A percentile compares a stretch with the other conserved stretches of the same genome.
These are phyloP conservation scores for Elaeis oleifera DNA, from an alignment of 202 grass and related monocot species.

Conservation along the genomic window DNA sequence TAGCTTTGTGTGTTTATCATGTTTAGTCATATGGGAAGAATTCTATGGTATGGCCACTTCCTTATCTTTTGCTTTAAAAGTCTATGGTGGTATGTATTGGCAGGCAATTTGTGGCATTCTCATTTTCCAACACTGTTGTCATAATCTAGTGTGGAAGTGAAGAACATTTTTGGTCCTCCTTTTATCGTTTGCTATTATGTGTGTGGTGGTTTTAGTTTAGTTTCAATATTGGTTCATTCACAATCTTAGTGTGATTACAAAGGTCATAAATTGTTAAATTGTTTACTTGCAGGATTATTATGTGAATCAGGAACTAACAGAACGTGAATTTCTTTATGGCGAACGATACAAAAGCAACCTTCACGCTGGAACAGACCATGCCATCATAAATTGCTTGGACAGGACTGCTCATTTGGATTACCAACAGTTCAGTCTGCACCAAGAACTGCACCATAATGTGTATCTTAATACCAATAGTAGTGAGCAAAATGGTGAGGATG, in stretches of 20 bases:
- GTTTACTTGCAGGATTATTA: slow-evolving; percentile 64
- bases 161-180: too few relatives aligned
- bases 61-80: too few relatives aligned
- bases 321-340: slow-evolving; percentile 51
- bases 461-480: slow-evolving; percentile 42
- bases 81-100: too few relatives aligned
- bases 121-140: too few relatives aligned
- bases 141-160: too few relatives aligned
- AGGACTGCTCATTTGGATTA: slow-evolving; percentile 62
- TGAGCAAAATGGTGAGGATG: slow-evolving; percentile 40
- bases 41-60: too few relatives aligned
- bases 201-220: background rate
- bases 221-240: background rate
- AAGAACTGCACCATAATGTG: slow-evolving; percentile 44
- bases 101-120: too few relatives aligned
- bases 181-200: too few relatives aligned
- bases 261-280: slow-evolving; percentile 2
- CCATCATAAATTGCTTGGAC: slow-evolving; percentile 49
- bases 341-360: slow-evolving; percentile 60
- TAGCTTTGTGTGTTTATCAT: too few relatives aligned
- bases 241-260: background rate
- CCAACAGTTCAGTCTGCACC: slow-evolving; percentile 52
- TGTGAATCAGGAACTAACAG: slow-evolving; percentile 65
- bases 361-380: slow-evolving; percentile 31
- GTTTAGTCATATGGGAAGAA: too few relatives aligned